Evolutionary conservation across 148 eudicot species (phyloP).

Genomic region (Spergularia bocconei): DNA sequence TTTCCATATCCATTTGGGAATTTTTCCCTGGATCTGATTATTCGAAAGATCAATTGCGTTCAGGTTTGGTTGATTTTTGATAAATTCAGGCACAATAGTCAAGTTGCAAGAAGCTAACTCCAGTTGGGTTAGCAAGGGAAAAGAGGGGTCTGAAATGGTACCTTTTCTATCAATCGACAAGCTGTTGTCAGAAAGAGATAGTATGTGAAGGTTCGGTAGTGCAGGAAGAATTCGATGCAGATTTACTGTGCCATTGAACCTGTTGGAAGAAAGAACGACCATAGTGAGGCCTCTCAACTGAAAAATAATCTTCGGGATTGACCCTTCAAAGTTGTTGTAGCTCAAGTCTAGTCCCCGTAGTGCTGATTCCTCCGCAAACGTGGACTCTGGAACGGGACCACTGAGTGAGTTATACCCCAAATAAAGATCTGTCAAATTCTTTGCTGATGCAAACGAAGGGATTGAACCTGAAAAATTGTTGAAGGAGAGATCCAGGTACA

Average conservation of each 20-base stretch:
- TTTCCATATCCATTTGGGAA: slow-evolving; percentile 20
- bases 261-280: slow-evolving; percentile 27
- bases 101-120: slow-evolving; percentile 32
- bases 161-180: slow-evolving; percentile 23
- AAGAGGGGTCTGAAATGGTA: background rate
- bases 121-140: slow-evolving; percentile 22
- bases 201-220: slow-evolving; percentile 35
- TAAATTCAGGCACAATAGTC: slow-evolving; percentile 15
- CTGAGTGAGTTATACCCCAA: slow-evolving; percentile 31
- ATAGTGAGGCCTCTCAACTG: slow-evolving; percentile 22
- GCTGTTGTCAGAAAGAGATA: slow-evolving; percentile 17
- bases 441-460: too few relatives aligned
- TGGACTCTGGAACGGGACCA: slow-evolving; percentile 41
- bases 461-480: too few relatives aligned
- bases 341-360: slow-evolving; percentile 25
- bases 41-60: slow-evolving; percentile 23
- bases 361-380: slow-evolving; percentile 16
- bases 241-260: slow-evolving; percentile 28
- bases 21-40: slow-evolving; percentile 21
- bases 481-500: slow-evolving; percentile 23
- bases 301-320: slow-evolving; percentile 30
- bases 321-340: slow-evolving; percentile 34
- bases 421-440: slow-evolving; percentile 22
- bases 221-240: slow-evolving; percentile 9
- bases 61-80: slow-evolving; percentile 12